Conservation (phyloP, 2,329 filamentous ascomycete species). For the Helotiales sp. region DNA sequence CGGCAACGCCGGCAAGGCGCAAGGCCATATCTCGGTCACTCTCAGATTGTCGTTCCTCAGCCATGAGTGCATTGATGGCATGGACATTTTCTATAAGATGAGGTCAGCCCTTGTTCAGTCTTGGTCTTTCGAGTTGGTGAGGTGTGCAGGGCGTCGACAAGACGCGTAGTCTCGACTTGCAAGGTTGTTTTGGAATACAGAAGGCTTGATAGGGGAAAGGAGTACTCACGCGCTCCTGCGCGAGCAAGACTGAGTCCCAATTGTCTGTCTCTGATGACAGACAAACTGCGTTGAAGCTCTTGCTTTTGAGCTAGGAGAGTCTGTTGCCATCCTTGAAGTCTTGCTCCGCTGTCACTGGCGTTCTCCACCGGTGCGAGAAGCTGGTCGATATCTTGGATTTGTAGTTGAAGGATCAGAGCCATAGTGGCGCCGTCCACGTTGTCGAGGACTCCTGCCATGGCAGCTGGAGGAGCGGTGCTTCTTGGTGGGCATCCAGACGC, state of each 20-base stretch:
- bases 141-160: too few species aligned
- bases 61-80: not conserved
- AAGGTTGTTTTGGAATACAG: too few species aligned
- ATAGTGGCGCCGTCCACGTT: constrained; percentile 1
- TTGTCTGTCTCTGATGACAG: constrained; percentile 2
- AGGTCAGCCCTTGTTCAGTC: too few species aligned
- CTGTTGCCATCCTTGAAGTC: not conserved
- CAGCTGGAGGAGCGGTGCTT: not conserved
- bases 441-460: not conserved
- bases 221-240: not conserved
- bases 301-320: constrained; percentile 3
- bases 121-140: too few species aligned
- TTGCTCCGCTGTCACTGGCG: not conserved
- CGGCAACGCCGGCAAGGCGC: constrained; percentile 1
- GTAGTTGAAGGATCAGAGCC: constrained; percentile 1
- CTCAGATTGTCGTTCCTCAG: not conserved
- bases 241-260: not conserved
- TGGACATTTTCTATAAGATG: not conserved
- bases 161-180: too few species aligned
- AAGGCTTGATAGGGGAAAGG: too few species aligned
- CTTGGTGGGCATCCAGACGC: not conserved
- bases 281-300: constrained; percentile 5
- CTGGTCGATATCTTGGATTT: constrained; percentile 9
- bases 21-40: not conserved
- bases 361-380: not conserved